Conservation (phyloP, 176 grass and related monocot species). For the Neostapfia colusana region DNA sequence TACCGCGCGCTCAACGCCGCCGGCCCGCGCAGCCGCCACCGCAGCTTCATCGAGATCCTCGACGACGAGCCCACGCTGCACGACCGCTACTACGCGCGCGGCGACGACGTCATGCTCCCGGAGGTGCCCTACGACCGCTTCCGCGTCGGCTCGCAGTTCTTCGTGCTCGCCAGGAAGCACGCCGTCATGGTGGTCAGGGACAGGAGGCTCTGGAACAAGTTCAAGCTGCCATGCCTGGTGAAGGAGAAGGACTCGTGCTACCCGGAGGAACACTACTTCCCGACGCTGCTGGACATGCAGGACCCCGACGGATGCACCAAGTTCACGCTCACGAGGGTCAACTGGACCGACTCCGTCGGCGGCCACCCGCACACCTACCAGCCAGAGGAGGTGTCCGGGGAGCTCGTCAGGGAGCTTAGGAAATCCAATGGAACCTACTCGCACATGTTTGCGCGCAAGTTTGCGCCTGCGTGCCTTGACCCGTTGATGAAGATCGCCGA, state of each 20-base stretch:
- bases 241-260: conserved; percentile 66
- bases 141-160: conserved; percentile 91
- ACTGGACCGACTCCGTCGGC: conserved; percentile 68
- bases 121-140: conserved; percentile 86
- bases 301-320: conserved; percentile 70
- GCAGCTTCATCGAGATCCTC: conserved; percentile 96
- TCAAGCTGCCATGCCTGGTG: conserved; percentile 69
- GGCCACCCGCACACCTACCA: conserved; percentile 82
- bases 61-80: conserved; percentile 61
- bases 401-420: conserved; percentile 71
- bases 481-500: conserved; percentile 72
- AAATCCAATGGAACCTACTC: conserved; percentile 83
- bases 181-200: conserved; percentile 84
- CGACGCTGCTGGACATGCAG: conserved; percentile 88
- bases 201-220: conserved; percentile 91
- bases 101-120: conserved; percentile 72
- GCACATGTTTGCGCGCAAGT: conserved; percentile 85
- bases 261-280: conserved; percentile 99
- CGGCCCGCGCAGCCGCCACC: conserved; percentile 32
- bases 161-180: conserved; percentile 66
- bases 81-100: conserved; percentile 78
- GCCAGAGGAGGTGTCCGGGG: conserved; percentile 58
- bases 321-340: conserved; percentile 85
- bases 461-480: conserved; percentile 50
- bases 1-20: conserved; percentile 49